These are phyloP conservation scores for Sugiyamaella novakii DNA, from an alignment of 1,139 yeast genomes.

Conservation along the genomic window DNA sequence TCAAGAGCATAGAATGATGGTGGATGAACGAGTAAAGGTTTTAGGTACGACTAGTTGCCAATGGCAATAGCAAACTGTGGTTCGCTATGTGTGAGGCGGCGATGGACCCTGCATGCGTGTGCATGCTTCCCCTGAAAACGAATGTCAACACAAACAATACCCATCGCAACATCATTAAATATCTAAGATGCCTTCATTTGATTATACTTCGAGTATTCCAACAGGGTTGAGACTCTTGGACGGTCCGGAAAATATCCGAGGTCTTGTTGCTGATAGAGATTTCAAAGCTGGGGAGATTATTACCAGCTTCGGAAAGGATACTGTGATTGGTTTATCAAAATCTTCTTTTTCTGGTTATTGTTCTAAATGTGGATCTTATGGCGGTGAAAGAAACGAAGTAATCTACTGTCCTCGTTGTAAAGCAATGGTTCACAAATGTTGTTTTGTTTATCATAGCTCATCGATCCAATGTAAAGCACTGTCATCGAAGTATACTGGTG, in stretches of 20 bases:
- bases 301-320: slow-evolving; percentile 12
- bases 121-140: slow-evolving; percentile 8
- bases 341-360: not conserved
- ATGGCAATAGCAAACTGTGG: no score
- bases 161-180: no score
- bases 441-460: not conserved
- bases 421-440: slow-evolving; percentile 5
- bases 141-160: not conserved
- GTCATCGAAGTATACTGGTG: slow-evolving; percentile 1
- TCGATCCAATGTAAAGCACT: slow-evolving; percentile 4
- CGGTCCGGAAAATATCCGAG: slow-evolving; percentile 17
- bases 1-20: no score
- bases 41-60: no score
- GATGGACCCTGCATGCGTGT: slow-evolving; percentile 9
- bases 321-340: slow-evolving; percentile 2
- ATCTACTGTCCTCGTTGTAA: slow-evolving; percentile 7
- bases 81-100: no score
- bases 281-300: slow-evolving; percentile 13
- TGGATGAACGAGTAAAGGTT: no score
- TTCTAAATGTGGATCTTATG: not conserved
- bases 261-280: slow-evolving; percentile 8
- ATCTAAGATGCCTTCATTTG: slow-evolving; percentile 8
- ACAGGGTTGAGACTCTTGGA: slow-evolving; percentile 12
- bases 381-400: not conserved
- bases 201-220: slow-evolving; percentile 15